These are phyloP conservation scores for Penicillium canariense DNA, from an alignment of 495 filamentous ascomycete genomes.

Conservation along the genomic window DNA sequence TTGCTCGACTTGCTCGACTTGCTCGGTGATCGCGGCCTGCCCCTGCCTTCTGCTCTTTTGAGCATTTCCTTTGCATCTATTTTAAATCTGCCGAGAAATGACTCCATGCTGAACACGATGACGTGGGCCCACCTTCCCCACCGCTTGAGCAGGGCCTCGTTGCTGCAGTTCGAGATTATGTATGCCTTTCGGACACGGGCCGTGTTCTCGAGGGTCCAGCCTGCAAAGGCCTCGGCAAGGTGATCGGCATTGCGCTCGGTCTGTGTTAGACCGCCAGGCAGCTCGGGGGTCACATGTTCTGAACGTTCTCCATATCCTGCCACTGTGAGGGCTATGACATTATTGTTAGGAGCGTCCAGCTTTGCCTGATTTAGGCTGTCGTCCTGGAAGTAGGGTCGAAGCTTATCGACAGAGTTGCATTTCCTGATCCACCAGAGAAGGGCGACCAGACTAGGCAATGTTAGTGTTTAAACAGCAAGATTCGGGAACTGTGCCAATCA, in stretches of 20 bases:
- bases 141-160: not conserved
- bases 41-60: not conserved
- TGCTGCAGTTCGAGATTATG: slow-evolving; percentile 20
- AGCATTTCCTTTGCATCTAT: not conserved
- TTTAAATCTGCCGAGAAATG: slow-evolving; percentile 4
- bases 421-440: slow-evolving; percentile 32
- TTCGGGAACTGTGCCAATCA: slow-evolving; percentile 3
- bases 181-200: slow-evolving; percentile 35
- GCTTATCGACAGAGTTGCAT: slow-evolving; percentile 15
- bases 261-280: slow-evolving; percentile 23
- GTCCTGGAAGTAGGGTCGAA: slow-evolving; percentile 1
- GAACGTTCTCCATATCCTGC: slow-evolving; percentile 17
- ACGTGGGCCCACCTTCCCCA: slow-evolving; percentile 40
- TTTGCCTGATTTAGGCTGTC: slow-evolving; percentile 4
- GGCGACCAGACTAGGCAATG: slow-evolving; percentile 19
- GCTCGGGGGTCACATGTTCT: slow-evolving; percentile 15
- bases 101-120: not conserved
- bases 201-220: slow-evolving; percentile 37
- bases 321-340: slow-evolving; percentile 25
- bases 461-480: not conserved
- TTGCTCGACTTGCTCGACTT: not conserved
- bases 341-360: slow-evolving; percentile 10
- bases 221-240: slow-evolving; percentile 44
- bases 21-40: not conserved
- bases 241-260: slow-evolving; percentile 34